A percentile compares a stretch with the other conserved stretches of the same genome.
Conservation (phyloP, 2,329 filamentous ascomycete genomes). For the Leptodontidium sp. region DNA sequence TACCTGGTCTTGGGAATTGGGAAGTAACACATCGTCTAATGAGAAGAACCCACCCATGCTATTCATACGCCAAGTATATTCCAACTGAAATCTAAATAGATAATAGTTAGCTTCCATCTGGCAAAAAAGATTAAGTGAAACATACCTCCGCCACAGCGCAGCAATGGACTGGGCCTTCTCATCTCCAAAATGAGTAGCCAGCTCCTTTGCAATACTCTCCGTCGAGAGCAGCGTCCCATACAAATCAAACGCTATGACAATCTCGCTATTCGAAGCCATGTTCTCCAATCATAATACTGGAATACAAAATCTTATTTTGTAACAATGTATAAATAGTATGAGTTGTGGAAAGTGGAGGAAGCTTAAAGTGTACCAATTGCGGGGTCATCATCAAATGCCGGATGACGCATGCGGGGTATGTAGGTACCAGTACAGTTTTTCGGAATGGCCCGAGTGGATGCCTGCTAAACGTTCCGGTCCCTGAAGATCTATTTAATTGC, state of each 20-base stretch:
- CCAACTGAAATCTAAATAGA: conserved; percentile 61
- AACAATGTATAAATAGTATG: background rate
- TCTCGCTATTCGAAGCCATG: conserved; percentile 46
- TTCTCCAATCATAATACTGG: background rate
- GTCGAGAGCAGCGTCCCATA: conserved; percentile 80
- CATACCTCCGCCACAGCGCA: conserved; percentile 63
- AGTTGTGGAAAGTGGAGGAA: background rate
- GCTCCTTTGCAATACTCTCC: conserved; percentile 68
- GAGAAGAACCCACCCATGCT: conserved; percentile 69
- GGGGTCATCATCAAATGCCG: conserved; percentile 2
- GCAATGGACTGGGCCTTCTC: conserved; percentile 66
- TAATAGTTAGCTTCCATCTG: background rate
- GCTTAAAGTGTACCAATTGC: conserved; percentile 1
- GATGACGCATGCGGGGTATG: conserved; percentile 35
- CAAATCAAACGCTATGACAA: conserved; percentile 74
- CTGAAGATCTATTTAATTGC: background rate
- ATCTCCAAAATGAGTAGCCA: conserved; percentile 64
- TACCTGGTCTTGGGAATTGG: conserved; percentile 5
- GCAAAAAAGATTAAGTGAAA: background rate
- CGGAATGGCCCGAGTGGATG: background rate
- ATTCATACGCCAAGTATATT: conserved; percentile 77
- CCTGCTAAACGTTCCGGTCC: background rate
- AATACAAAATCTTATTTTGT: background rate
- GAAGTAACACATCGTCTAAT: conserved; percentile 16
- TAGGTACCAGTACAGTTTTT: background rate